Evolutionary conservation across 2,329 filamentous ascomycete species (phyloP).

Genomic region (Diaporthe sp.): DNA sequence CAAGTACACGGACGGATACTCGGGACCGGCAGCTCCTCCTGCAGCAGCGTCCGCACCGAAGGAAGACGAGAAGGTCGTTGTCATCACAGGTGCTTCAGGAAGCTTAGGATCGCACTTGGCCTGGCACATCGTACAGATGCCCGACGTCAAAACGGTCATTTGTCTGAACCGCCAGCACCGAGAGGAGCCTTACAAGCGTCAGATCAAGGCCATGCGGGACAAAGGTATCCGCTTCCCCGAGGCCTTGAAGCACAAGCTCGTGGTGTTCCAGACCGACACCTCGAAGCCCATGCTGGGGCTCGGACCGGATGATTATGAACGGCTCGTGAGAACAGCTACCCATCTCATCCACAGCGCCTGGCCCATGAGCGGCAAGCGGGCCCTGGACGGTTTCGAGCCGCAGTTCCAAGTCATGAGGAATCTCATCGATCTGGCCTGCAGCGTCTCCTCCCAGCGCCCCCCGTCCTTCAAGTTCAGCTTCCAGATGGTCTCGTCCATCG

Average conservation of each 20-base stretch:
- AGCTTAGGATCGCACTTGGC: slow-evolving; percentile 52
- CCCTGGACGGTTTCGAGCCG: slow-evolving; percentile 55
- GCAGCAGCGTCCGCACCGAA: background rate
- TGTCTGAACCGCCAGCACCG: slow-evolving; percentile 64
- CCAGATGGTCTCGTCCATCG: slow-evolving; percentile 58
- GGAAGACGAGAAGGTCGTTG: slow-evolving; percentile 43
- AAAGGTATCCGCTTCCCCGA: slow-evolving; percentile 42
- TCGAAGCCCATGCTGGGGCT: slow-evolving; percentile 60
- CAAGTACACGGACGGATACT: slow-evolving; percentile 47
- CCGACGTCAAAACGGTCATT: slow-evolving; percentile 50
- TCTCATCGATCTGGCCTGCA: slow-evolving; percentile 59
- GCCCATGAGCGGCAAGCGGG: slow-evolving; percentile 61
- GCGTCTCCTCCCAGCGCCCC: slow-evolving; percentile 47
- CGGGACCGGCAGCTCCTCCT: background rate
- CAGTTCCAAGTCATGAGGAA: slow-evolving; percentile 62
- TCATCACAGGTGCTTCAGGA: slow-evolving; percentile 57
- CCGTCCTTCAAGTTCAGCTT: slow-evolving; percentile 53
- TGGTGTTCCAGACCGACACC: slow-evolving; percentile 57
- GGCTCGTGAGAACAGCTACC: slow-evolving; percentile 47
- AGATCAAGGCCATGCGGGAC: slow-evolving; percentile 4
- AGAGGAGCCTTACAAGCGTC: slow-evolving; percentile 39
- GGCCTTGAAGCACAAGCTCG: slow-evolving; percentile 52
- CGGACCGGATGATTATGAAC: slow-evolving; percentile 51
- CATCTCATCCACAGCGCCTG: slow-evolving; percentile 56
- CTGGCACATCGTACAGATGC: slow-evolving; percentile 49